Evolutionary conservation across 305 asterid species (phyloP), one percentile per base, ranked within the genome.

Genomic region (Rubia tinctorum): DNA sequence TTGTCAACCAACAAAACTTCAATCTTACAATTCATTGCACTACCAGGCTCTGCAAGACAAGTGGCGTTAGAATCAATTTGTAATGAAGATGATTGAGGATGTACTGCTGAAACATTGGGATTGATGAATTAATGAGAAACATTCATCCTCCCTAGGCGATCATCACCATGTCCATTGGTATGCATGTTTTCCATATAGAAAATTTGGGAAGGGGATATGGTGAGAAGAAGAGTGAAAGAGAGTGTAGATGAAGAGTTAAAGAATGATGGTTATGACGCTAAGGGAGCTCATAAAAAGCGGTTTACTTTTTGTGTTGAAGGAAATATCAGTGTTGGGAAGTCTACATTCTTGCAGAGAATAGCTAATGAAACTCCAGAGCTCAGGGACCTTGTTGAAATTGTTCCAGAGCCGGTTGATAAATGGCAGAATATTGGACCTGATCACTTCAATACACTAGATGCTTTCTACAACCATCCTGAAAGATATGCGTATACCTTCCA

Each of bases 401-500:
- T 95, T 69, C 98, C 98, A 6, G 98, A 95, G 74, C 97, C 98
- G 8, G 79, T 92, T 73, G 97, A 89, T 82, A 95, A 92, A 86
- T 92, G 99, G 99, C 97, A 92, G 86, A 85, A 89, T 84, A 63
- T 92, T 56, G 99, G 98, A 27, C 88, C 90, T 0, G 97, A 92
- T 75, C 98, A 92, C 82, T 95, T 92, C 72, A 95, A 95, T 84
- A 90, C 90, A 71, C 80, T 95, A 75, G 93, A 92, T 75, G 99
- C 98, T 1, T 95, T 92, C 81, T 95, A 95, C 80, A 90, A 92
- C 14, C 92, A 95, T 76, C 99, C 99, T 1, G 89, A 92, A 80
- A 89, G 96, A 81, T 95, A 95, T 78, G 99, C 98, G 0, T 92
- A 95, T 73, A 95, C 99, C 61, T 95, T 95, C 79, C 99, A 95